Base-by-base conservation (phyloP, 192 early-diverging fungal species). In the Backusella circina region DNA sequence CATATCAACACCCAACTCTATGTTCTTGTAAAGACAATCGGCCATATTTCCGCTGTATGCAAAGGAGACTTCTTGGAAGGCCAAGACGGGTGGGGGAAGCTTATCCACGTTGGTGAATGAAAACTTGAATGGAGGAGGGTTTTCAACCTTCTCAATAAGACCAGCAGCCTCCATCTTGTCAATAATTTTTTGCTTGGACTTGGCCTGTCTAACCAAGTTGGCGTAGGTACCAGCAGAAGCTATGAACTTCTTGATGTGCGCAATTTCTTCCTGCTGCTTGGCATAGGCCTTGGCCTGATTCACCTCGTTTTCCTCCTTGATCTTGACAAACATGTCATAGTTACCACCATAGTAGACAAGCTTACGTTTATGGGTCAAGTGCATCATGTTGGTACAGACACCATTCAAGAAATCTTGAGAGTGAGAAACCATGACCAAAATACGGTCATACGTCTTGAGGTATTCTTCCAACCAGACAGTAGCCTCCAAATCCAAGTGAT, bases 91-190 rank as follows among this genome's bases (percentile, higher is more conserved):
- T 12, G 98, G 97, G 35, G 98, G 98, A 64, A 99, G 89, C 77
- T 92, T 94, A 38, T 88, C 91, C 54, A 91, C 88, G 75, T 92
- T 88, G 50, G 92, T 90, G 88, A 99, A 99, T 73, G 86, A 84
- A 85, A 99, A 98, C 76, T 91, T 90, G 88, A 96, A 95, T 70
- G 89, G 76, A 67, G 83, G 86, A 65, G 86, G 87, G 54, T 83
- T 84, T 73, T 95, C 92, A 39, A 98, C 95, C 87, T 97, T 96
- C 78, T 99, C 98, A 67, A 99, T 91, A 68, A 99, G 86, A 77
- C 98, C 98, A 74, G 91, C 98, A 73, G 96, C 98, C 84, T 97
- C 95, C 98, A 99, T 99, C 87, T 99, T 99, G 87, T 99, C 98
- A 65, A 99, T 91, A 82, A 98, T 99, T 92, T 99, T 99, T 81